Conservation (phyloP, 768 basidiomycete genomes). For the Lactarius psammicola region DNA sequence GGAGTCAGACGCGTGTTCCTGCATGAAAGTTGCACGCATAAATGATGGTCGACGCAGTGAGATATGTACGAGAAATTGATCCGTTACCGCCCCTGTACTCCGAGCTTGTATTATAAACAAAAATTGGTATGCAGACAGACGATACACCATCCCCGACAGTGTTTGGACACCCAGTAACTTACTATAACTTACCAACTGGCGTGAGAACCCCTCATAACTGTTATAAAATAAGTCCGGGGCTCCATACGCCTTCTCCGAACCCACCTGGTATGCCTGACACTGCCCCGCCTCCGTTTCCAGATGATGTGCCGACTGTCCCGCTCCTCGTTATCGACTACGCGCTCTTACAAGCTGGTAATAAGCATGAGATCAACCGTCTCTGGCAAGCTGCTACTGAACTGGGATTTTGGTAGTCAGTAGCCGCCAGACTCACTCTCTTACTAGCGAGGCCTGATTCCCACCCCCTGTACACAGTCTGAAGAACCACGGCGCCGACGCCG, state of each 20-base stretch:
- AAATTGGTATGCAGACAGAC: too few relatives aligned
- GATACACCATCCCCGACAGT: too few relatives aligned
- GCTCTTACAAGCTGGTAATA: slow-evolving; percentile 38
- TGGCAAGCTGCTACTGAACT: slow-evolving; percentile 49
- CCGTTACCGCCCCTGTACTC: neutral
- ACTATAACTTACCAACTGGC: too few relatives aligned
- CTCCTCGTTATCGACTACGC: slow-evolving; percentile 48
- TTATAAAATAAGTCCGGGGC: neutral
- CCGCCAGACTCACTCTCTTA: neutral
- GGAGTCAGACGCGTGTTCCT: neutral
- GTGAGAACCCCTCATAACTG: neutral
- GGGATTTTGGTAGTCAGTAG: slow-evolving; percentile 57
- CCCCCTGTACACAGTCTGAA: slow-evolving; percentile 36
- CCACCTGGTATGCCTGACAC: slow-evolving; percentile 36
- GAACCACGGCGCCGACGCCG: slow-evolving; percentile 42
- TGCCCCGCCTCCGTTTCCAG: slow-evolving; percentile 44
- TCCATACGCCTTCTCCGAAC: too few relatives aligned
- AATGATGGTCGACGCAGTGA: neutral
- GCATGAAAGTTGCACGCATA: neutral
- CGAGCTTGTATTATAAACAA: neutral
- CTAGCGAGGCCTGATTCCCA: neutral
- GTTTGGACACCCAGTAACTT: too few relatives aligned
- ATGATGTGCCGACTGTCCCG: slow-evolving; percentile 44
- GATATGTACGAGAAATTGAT: neutral
- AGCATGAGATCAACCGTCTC: slow-evolving; percentile 42